Conservation (phyloP, 2,329 filamentous ascomycete species). For the Xylariales sp. region DNA sequence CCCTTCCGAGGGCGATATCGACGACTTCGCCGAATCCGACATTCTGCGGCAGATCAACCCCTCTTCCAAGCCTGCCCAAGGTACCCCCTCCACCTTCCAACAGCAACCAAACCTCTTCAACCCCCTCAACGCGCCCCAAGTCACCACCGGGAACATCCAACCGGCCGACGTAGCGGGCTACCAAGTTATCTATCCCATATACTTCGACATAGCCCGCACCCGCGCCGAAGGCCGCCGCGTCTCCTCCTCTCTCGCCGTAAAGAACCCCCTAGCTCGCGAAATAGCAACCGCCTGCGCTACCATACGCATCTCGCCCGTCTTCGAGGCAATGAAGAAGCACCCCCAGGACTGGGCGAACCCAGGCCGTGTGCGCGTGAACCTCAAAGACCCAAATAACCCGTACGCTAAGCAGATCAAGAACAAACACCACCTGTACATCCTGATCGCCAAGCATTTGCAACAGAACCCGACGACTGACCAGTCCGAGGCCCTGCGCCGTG, state of each 20-base stretch:
- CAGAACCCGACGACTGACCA: constrained; percentile 72
- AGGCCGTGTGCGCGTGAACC: constrained; percentile 74
- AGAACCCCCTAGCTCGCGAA: constrained; percentile 81
- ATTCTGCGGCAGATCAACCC: constrained; percentile 45
- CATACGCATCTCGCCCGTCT: constrained; percentile 67
- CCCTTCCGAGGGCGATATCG: constrained; percentile 81
- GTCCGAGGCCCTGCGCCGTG: constrained; percentile 58
- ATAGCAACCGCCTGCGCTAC: constrained; percentile 80
- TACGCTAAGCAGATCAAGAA: constrained; percentile 50
- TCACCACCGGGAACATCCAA: constrained; percentile 30
- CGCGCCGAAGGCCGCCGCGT: constrained; percentile 82
- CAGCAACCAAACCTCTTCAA: constrained; percentile 21
- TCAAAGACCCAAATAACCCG: constrained; percentile 44
- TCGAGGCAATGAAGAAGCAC: constrained; percentile 89
- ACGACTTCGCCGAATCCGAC: constrained; percentile 55
- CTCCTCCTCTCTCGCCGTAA: constrained; percentile 63
- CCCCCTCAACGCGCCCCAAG: constrained; percentile 15
- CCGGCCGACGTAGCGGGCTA: constrained; percentile 64
- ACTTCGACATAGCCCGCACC: constrained; percentile 77
- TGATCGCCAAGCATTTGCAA: constrained; percentile 72
- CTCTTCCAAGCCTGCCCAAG: constrained; percentile 26
- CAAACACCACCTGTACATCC: constrained; percentile 83
- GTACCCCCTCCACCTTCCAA: constrained; percentile 16
- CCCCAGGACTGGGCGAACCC: constrained; percentile 98
- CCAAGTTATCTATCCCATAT: constrained; percentile 90